Evolutionary conservation across 176 grass and related monocot genomes (phyloP), one percentile per base, ranked within the genome.

Genomic region (Melocanna baccifera): DNA sequence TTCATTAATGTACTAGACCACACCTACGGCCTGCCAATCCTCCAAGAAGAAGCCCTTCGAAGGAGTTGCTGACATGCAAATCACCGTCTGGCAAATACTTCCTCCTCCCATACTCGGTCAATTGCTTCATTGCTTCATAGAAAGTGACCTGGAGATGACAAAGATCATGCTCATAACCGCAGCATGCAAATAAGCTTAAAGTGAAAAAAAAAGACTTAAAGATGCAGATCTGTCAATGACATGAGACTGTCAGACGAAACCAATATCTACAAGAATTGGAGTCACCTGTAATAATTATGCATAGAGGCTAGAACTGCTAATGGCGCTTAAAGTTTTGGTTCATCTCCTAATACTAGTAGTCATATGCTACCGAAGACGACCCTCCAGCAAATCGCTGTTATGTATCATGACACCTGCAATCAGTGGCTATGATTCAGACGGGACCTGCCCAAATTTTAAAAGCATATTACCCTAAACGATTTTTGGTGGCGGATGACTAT

Each of bases 31-130:
- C 96, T 87, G 96, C 89, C 80, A 98, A 94, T 84, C 91, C 91
- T 74, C 96, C 96, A 63, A 94, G 86, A 87, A 95, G 62, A 70
- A 98, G 89, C 22, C 93, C 96, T 88, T 98, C 96, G 46, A 95
- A 86, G 23, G 96, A 90, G 77, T 85, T 95, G 85, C 87, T 90
- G 40, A 90, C 45, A 62, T 89, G 85, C 61, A 98, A 75, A 82
- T 87, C 84, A 85, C 73, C 85, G 80, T 92, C 78, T 13, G 79
- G 83, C 18, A 86, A 81, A 94, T 94, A 94, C 50, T 66, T 94
- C 36, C 42, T 87, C 90, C 88, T 95, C 42, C 87, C 93, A 83
- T 92, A 87, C 18, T 84, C 84, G 9, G 81, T 87, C 56, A 89
- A 40, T 48, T 96, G 86, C 83, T 94, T 96, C 87, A 99, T 43